Base-by-base conservation (phyloP, 805 yeast species). In the Lipomyces starkeyi region DNA sequence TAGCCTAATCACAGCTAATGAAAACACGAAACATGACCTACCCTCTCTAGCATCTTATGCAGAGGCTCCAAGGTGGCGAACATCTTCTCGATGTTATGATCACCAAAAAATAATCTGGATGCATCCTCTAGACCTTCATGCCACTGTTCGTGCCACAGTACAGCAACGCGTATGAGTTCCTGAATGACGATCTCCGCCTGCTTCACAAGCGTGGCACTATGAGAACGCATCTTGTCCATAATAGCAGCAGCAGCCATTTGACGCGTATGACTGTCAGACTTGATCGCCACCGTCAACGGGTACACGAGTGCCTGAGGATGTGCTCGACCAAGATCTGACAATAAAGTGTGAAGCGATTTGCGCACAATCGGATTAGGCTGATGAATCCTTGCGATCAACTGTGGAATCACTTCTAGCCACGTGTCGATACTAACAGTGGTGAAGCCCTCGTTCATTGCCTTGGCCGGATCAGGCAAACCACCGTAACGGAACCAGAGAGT, bases 51-150 rank as follows among this genome's bases (percentile, higher is more conserved):
- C 87, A 91, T 85, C 74, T 87, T 87, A 78, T 95, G 98, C 62
- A 95, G 80, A 1, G 98, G 98, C 71, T 91, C 97, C 62, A 95
- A 79, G 0, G 93, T 93, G 20, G 91, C 88, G 79, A 91, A 91
- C 98, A 95, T 95, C 78, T 91, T 93, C 64, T 93, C 97, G 13
- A 94, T 90, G 75, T 95, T 93, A 74, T 92, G 95, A 70, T 95
- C 99, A 47, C 96, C 97, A 78, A 93, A 94, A 81, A 89, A 95
- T 62, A 91, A 84, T 67, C 97, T 83, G 2, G 97, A 93, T 0
- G 99, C 99, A 80, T 95, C 97, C 77, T 95, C 99, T 40, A 95
- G 82, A 2, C 97, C 98, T 79, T 94, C 98, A 74, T 93, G 93
- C 99, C 99, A 95, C 76, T 90, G 89, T 75, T 95, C 99, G 75